Evolutionary conservation across 345 rosid genomes (phyloP).

Genomic region (Conringia planisiliqua): DNA sequence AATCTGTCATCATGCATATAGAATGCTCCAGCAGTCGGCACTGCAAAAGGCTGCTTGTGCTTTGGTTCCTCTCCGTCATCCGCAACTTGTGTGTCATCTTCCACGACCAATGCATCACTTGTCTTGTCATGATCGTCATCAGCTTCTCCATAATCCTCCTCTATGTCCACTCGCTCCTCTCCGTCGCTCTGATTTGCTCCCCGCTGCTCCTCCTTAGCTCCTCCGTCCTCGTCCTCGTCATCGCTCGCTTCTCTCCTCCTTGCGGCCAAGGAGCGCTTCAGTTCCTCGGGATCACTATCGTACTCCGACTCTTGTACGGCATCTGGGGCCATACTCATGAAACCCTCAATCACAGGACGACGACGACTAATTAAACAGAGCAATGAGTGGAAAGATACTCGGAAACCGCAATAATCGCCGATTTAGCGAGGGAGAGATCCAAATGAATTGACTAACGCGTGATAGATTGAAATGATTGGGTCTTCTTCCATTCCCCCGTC

Average conservation of each 20-base stretch:
- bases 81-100: too few relatives aligned
- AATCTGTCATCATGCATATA: conserved; percentile 98
- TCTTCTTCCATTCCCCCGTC: too few relatives aligned
- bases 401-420: too few relatives aligned
- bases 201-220: conserved; percentile 20
- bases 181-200: conserved; percentile 38
- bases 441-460: too few relatives aligned
- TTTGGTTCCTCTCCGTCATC: conserved; percentile 40
- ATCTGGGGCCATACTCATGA: conserved; percentile 46
- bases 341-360: conserved; percentile 14
- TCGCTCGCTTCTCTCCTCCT: conserved; percentile 89
- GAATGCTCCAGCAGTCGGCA: conserved; percentile 96
- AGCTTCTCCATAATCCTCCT: conserved; percentile 21
- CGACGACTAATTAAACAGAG: not conserved
- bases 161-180: conserved; percentile 25
- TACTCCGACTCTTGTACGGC: conserved; percentile 59
- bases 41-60: conserved; percentile 80
- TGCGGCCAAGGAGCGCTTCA: conserved; percentile 57
- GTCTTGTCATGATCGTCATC: conserved; percentile 31
- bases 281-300: conserved; percentile 92
- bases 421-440: too few relatives aligned
- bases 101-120: too few relatives aligned
- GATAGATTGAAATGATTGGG: too few relatives aligned
- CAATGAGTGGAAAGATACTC: not conserved
- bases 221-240: conserved; percentile 68